Conservation (phyloP, 139 green algal species). For the Closterium sp. region DNA sequence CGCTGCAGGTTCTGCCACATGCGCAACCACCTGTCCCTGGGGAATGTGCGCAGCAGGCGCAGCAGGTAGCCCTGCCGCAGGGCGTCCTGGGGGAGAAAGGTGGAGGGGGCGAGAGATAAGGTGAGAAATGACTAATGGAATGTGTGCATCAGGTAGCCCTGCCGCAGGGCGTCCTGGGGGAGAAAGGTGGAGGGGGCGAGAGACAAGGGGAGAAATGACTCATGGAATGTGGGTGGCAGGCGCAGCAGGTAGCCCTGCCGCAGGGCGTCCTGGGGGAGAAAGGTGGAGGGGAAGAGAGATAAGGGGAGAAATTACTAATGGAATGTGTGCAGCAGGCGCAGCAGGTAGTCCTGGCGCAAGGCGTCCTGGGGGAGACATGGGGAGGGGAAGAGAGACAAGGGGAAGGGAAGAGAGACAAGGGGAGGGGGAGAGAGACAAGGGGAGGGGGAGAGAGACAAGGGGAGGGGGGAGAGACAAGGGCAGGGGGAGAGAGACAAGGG, state of each 20-base stretch:
- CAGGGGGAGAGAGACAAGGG: no score
- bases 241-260: not conserved
- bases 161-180: not conserved
- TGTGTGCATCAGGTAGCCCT: not conserved
- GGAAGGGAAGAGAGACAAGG: no score
- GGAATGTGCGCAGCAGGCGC: constrained; percentile 12
- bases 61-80: constrained; percentile 22
- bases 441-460: no score
- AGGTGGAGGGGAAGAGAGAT: not conserved
- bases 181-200: not conserved
- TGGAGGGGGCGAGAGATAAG: not conserved
- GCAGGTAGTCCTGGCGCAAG: constrained; percentile 15
- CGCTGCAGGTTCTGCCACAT: constrained; percentile 30
- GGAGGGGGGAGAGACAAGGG: not conserved
- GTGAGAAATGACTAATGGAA: not conserved
- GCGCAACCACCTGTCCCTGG: not conserved
- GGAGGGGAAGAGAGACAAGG: not conserved
- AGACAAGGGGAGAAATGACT: not conserved
- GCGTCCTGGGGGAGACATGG: not conserved
- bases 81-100: not conserved
- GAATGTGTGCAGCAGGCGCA: constrained; percentile 15
- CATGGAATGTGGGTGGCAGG: not conserved
- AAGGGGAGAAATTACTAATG: no score
- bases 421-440: no score
- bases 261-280: not conserved